These are phyloP conservation scores for Naganishia cerealis DNA, from an alignment of 1,284 basidiomycete genomes.

Conservation along the genomic window DNA sequence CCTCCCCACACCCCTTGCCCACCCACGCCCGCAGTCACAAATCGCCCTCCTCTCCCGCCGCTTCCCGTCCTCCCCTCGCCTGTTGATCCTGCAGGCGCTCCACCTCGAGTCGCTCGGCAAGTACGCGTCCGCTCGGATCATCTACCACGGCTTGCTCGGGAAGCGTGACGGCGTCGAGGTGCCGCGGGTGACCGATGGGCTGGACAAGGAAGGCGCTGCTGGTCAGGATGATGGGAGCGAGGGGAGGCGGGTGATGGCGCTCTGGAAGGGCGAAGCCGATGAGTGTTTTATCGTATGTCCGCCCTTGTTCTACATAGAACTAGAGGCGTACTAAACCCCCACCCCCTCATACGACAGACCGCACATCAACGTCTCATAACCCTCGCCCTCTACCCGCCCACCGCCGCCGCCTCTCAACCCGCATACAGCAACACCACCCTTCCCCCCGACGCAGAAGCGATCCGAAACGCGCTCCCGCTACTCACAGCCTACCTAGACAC, in stretches of 20 bases:
- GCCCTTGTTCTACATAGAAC: not conserved
- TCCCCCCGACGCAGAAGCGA: constrained; percentile 49
- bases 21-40: constrained; percentile 60
- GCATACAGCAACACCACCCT: not conserved
- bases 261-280: constrained; percentile 29
- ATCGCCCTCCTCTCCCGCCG: constrained; percentile 66
- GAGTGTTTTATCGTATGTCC: constrained; percentile 28
- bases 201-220: too few relatives aligned
- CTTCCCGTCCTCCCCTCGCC: constrained; percentile 80
- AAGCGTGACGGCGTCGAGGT: constrained; percentile 7
- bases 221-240: constrained; percentile 10
- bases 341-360: constrained; percentile 59
- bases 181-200: not conserved
- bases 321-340: not conserved
- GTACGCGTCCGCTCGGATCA: constrained; percentile 50
- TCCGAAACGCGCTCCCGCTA: constrained; percentile 69
- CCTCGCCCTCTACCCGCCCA: constrained; percentile 52
- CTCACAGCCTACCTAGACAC: constrained; percentile 81
- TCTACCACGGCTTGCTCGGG: constrained; percentile 61
- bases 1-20: constrained; percentile 35
- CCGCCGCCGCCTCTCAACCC: not conserved
- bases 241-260: constrained; percentile 5
- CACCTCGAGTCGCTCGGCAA: constrained; percentile 67
- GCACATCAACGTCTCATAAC: constrained; percentile 81
- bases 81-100: constrained; percentile 79